Base-by-base conservation (phyloP, 2,329 filamentous ascomycete species). In the Ophiostoma montium region DNA sequence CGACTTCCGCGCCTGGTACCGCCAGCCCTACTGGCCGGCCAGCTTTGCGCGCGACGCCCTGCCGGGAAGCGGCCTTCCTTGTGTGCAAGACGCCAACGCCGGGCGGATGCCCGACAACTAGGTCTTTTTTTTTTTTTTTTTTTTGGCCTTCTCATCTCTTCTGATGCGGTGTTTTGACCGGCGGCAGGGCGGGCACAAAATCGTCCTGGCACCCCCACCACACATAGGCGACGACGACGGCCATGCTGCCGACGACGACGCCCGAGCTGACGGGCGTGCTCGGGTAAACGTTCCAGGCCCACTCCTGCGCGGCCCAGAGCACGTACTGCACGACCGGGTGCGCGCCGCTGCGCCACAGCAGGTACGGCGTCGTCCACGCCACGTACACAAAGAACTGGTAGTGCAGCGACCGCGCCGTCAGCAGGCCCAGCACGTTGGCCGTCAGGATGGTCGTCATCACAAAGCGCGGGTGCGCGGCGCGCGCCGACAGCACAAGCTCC, bases 341-440 rank as follows among this genome's bases (percentile, higher is more conserved):
- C 52, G 80, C 68, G 1, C 82, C 80, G 49, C 81, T 78, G 59
- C 78, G 78, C 87, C 88, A 95, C 47, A 95, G 74, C 54, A 95
- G 70, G 62, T 86, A 94, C 0, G 89, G 89, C 7, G 86, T 86
- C 13, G 84, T 76, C 89, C 89, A 95, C 27, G 84, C 85, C 52
- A 94, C 75, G 70, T 94, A 95, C 42, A 86, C 80, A 65, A 88
- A 95, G 70, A 95, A 95, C 61, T 95, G 89, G 70, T 95, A 95
- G 68, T 95, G 89, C 57, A 95, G 74, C 49, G 84, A 90, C 51
- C 89, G 75, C 23, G 89, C 89, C 61, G 87, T 94, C 43, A 95
- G 72, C 66, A 94, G 74, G 35, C 89, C 89, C 50, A 94, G 76
- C 30, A 79, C 70, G 56, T 88, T 83, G 54, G 86, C 83, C 11